Conservation (phyloP, 345 rosid species). For the Ricinus communis region DNA sequence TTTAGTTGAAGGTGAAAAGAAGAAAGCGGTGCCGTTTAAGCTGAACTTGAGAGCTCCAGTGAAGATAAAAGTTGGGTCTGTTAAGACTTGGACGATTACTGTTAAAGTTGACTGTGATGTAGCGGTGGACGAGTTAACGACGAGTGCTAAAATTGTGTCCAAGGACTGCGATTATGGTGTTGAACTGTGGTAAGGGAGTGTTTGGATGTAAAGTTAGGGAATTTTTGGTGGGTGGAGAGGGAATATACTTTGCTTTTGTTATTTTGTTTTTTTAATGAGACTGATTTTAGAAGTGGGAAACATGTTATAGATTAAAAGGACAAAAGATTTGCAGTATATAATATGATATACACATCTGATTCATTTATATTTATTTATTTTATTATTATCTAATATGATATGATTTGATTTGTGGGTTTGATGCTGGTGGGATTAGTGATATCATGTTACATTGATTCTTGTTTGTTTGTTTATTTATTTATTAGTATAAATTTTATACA, state of each 20-base stretch:
- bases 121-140: slow-evolving; percentile 70
- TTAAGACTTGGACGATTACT: slow-evolving; percentile 71
- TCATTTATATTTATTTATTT: background rate
- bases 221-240: background rate
- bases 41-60: slow-evolving; percentile 61
- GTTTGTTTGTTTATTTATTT: background rate
- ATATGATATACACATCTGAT: background rate
- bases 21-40: slow-evolving; percentile 53
- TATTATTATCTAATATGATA: too few species aligned
- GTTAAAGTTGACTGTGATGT: slow-evolving; percentile 66
- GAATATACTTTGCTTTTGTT: background rate
- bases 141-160: slow-evolving; percentile 45
- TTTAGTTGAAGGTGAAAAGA: slow-evolving; percentile 27
- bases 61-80: slow-evolving; percentile 61
- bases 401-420: background rate
- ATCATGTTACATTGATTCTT: background rate
- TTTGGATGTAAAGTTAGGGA: slow-evolving; percentile 7
- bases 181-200: slow-evolving; percentile 44
- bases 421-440: background rate
- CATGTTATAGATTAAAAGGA: background rate
- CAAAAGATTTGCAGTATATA: background rate
- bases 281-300: background rate
- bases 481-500: too few species aligned
- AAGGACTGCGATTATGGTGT: slow-evolving; percentile 62
- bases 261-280: background rate